Evolutionary conservation across 148 eudicot species (phyloP), one percentile per base, ranked within the genome.

Genomic region (Persicaria tinctoria): DNA sequence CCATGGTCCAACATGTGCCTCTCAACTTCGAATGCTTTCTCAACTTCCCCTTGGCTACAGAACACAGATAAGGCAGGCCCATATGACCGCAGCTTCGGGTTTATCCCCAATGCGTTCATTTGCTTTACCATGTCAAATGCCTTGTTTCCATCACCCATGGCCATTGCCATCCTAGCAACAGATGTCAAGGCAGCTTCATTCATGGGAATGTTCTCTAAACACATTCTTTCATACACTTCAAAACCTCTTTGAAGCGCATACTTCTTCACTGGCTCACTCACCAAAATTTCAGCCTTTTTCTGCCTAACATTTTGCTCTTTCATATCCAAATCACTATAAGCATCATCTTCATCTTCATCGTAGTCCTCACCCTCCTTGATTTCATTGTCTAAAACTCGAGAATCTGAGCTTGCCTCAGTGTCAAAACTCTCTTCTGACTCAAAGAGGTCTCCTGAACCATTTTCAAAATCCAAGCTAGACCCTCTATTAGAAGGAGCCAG

Each of bases 181-280:
- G 96, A 89, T 54, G 98, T 93, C 78, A 93, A 78, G 55, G 89
- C 84, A 46, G 98, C 93, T 85, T 93, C 98, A 75, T 91, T 93
- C 90, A 93, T 84, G 23, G 83, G 83, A 70, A 93, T 85, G 32
- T 87, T 80, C 16, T 90, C 87, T 55, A 46, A 73, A 74, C 87
- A 76, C 96, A 93, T 90, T 51, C 71, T 86, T 56, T 87, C 80
- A 57, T 86, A 89, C 13, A 93, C 88, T 79, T 93, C 92, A 78
- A 89, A 82, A 72, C 98, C 98, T 81, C 76, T 89, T 72, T 86
- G 70, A 49, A 86, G 87, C 8, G 96, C 93, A 75, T 83, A 84
- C 71, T 80, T 83, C 79, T 84, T 89, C 54, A 86, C 83, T 48
- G 86, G 85, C 74, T 88, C 88, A 82, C 86, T 82, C 17, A 90